Evolutionary conservation across 1,139 yeast genomes (phyloP).

Genomic region (Blastobotrys petasosporus): DNA sequence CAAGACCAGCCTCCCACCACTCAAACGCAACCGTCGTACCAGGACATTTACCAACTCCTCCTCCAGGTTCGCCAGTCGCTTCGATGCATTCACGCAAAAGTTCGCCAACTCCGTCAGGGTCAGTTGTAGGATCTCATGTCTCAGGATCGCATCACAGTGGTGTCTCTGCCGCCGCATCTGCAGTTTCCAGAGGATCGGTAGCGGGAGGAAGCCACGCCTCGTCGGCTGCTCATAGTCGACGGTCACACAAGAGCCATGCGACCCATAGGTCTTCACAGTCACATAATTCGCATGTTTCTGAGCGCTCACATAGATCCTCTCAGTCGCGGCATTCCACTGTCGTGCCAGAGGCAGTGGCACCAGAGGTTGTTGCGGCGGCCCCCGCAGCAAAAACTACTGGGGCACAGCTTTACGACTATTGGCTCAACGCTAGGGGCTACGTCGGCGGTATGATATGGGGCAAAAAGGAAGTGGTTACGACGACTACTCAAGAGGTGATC

Average conservation of each 20-base stretch:
- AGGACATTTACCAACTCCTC: too few relatives aligned
- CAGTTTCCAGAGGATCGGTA: too few relatives aligned
- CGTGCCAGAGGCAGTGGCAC: neutral
- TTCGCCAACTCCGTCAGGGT: too few relatives aligned
- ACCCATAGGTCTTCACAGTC: neutral
- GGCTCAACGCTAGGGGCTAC: constrained; percentile 13
- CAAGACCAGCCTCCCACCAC: neutral
- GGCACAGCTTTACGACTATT: constrained; percentile 12
- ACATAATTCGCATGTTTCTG: neutral
- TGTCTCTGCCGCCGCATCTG: too few relatives aligned
- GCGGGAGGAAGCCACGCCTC: too few relatives aligned
- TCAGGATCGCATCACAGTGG: too few relatives aligned
- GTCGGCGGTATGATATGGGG: constrained; percentile 2
- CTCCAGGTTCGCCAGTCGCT: too few relatives aligned
- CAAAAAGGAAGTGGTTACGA: neutral
- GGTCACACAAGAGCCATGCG: too few relatives aligned
- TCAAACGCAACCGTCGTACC: neutral
- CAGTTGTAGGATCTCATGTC: too few relatives aligned
- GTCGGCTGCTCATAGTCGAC: too few relatives aligned
- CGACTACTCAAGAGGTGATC: neutral
- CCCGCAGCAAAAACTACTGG: constrained; percentile 4
- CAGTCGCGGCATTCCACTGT: neutral
- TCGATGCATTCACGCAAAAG: too few relatives aligned
- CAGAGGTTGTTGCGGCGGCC: neutral
- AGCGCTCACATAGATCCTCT: neutral